phyloP scores from a whole-genome alignment of 805 yeast species.

The Candida cerambycidarum region DNA sequence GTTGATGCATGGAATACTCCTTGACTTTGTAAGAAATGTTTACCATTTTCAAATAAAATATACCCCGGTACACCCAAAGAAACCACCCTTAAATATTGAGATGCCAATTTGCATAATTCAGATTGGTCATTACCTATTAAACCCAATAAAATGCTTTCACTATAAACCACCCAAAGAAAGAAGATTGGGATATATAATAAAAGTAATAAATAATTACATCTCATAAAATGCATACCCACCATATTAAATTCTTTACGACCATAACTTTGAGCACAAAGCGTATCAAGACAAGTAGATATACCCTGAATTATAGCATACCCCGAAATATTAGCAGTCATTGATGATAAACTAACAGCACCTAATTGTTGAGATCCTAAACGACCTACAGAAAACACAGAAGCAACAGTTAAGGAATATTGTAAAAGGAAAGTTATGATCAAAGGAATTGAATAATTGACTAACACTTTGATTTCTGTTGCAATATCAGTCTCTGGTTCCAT shows the following conservation, averaged over 20 bases:
- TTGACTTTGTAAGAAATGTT: slow-evolving; percentile 73
- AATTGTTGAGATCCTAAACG: slow-evolving; percentile 67
- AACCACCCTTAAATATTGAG: slow-evolving; percentile 54
- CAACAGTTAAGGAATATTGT: slow-evolving; percentile 72
- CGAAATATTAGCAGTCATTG: slow-evolving; percentile 76
- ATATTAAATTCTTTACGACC: slow-evolving; percentile 63
- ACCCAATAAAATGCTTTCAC: slow-evolving; percentile 46
- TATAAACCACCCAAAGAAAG: slow-evolving; percentile 58
- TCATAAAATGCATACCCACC: slow-evolving; percentile 68
- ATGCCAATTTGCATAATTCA: slow-evolving; percentile 46
- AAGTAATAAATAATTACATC: slow-evolving; percentile 60
- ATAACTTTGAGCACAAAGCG: slow-evolving; percentile 75
- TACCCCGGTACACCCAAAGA: slow-evolving; percentile 73
- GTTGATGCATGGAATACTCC: slow-evolving; percentile 81
- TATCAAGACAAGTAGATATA: slow-evolving; percentile 74
- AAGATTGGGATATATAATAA: slow-evolving; percentile 55
- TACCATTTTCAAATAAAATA: slow-evolving; percentile 68
- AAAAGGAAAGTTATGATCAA: slow-evolving; percentile 64
- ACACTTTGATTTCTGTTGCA: slow-evolving; percentile 37
- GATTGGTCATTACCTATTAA: slow-evolving; percentile 26
- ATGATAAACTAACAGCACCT: slow-evolving; percentile 73
- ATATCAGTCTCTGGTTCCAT: slow-evolving; percentile 46
- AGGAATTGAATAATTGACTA: slow-evolving; percentile 51
- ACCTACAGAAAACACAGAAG: slow-evolving; percentile 77
- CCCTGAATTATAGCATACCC: slow-evolving; percentile 78